Evolutionary conservation across 2,329 filamentous ascomycete species (phyloP).

Genomic region (Penicillium brevicompactum): DNA sequence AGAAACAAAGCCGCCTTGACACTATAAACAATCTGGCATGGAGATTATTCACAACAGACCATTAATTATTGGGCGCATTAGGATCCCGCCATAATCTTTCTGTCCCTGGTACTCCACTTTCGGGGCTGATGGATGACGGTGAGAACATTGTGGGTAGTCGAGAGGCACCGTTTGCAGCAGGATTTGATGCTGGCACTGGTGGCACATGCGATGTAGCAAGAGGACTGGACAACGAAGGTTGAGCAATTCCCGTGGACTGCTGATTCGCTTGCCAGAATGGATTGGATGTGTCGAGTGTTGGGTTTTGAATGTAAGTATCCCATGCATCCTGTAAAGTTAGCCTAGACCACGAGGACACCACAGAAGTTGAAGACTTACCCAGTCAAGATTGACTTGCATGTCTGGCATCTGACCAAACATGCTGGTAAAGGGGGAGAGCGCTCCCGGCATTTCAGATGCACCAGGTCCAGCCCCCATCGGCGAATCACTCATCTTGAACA

Average conservation of each 20-base stretch:
- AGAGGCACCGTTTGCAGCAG: slow-evolving; percentile 15
- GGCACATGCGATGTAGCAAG: slow-evolving; percentile 25
- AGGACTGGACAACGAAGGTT: slow-evolving; percentile 22
- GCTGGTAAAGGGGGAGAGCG: slow-evolving; percentile 54
- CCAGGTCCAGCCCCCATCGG: slow-evolving; percentile 37
- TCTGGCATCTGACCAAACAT: slow-evolving; percentile 60
- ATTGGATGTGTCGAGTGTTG: slow-evolving; percentile 46
- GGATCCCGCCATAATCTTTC: slow-evolving; percentile 11
- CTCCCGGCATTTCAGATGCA: slow-evolving; percentile 12
- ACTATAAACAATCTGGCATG: too few species aligned
- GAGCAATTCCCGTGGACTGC: slow-evolving; percentile 15
- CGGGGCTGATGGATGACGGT: slow-evolving; percentile 15
- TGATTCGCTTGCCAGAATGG: slow-evolving; percentile 39
- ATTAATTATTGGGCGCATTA: slow-evolving; percentile 16
- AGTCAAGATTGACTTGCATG: slow-evolving; percentile 61
- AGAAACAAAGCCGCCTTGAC: too few species aligned
- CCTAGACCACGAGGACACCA: neutral
- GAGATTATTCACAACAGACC: neutral
- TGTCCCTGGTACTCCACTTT: slow-evolving; percentile 16
- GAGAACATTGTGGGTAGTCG: slow-evolving; percentile 19
- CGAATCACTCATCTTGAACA: slow-evolving; percentile 33
- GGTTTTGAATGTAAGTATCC: slow-evolving; percentile 69
- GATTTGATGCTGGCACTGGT: slow-evolving; percentile 12
- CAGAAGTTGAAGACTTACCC: slow-evolving; percentile 53
- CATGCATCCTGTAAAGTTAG: slow-evolving; percentile 60